Conservation (phyloP, 805 yeast genomes). For the Metschnikowia similis region DNA sequence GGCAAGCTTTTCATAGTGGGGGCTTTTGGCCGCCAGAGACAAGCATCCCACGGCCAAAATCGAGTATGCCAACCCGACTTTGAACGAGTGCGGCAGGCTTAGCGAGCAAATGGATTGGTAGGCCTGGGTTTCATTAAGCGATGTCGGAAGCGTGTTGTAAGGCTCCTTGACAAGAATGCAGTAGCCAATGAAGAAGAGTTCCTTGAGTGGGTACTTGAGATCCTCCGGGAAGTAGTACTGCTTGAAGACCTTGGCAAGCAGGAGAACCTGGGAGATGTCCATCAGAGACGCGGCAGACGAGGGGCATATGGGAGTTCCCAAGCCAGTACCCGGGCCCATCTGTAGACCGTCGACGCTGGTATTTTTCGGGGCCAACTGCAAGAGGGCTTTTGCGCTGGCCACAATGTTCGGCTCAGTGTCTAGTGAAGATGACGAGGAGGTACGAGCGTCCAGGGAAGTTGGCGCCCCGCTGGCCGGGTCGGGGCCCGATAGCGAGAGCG, state of each 20-base stretch:
- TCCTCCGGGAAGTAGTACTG: constrained; percentile 9
- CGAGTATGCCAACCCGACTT: constrained; percentile 38
- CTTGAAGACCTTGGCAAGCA: constrained; percentile 26
- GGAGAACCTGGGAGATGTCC: constrained; percentile 19
- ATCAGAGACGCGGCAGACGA: constrained; percentile 78
- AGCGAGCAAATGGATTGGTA: constrained; percentile 19
- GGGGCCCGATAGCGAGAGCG: not conserved
- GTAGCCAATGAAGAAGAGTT: constrained; percentile 32
- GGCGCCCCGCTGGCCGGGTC: not conserved
- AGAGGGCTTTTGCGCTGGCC: constrained; percentile 10
- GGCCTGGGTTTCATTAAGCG: constrained; percentile 19
- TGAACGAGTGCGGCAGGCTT: constrained; percentile 26
- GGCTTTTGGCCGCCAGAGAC: constrained; percentile 17
- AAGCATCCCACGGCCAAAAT: constrained; percentile 43
- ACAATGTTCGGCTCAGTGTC: constrained; percentile 4
- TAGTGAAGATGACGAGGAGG: not conserved
- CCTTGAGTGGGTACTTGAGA: constrained; percentile 16
- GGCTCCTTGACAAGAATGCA: constrained; percentile 16
- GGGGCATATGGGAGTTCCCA: constrained; percentile 67
- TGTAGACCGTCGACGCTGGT: not conserved
- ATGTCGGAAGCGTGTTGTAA: constrained; percentile 18
- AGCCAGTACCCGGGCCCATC: not conserved
- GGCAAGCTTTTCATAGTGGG: constrained; percentile 24
- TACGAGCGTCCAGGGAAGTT: not conserved
- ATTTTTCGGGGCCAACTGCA: constrained; percentile 10